Percentiles rank a stretch among this genome's conserved stretches.
phyloP scores from a whole-genome alignment of 345 rosid genomes.

The Aquilaria malaccensis region DNA sequence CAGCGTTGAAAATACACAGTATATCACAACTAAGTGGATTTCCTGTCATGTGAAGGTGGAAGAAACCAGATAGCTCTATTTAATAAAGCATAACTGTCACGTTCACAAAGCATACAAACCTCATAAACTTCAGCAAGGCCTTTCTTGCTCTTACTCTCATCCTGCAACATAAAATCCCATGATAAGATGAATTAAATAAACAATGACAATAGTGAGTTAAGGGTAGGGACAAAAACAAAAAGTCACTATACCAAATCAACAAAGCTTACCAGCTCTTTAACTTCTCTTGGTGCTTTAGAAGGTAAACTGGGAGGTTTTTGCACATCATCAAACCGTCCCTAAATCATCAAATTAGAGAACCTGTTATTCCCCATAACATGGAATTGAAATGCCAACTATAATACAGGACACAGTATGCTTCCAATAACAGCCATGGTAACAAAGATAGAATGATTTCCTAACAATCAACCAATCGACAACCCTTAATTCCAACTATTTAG shows the following conservation, averaged over 20 bases:
- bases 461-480: too few species aligned
- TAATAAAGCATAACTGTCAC: background rate
- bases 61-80: background rate
- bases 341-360: background rate
- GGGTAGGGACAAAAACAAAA: background rate
- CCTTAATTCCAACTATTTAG: too few species aligned
- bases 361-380: too few species aligned
- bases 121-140: constrained; percentile 96
- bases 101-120: constrained; percentile 41
- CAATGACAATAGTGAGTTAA: background rate
- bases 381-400: too few species aligned
- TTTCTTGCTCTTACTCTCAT: constrained; percentile 88
- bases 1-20: background rate
- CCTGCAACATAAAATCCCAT: constrained; percentile 39
- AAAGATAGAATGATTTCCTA: too few species aligned
- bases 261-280: constrained; percentile 58
- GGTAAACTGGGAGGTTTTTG: constrained; percentile 43
- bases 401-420: too few species aligned
- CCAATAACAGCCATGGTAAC: too few species aligned
- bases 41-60: too few species aligned
- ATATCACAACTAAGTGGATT: background rate
- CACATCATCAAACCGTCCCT: constrained; percentile 77
- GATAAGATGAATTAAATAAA: background rate
- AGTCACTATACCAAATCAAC: background rate
- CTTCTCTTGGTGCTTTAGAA: constrained; percentile 59